phyloP scores from a whole-genome alignment of 208 protist genomes.

The Trypanosoma brucei region DNA sequence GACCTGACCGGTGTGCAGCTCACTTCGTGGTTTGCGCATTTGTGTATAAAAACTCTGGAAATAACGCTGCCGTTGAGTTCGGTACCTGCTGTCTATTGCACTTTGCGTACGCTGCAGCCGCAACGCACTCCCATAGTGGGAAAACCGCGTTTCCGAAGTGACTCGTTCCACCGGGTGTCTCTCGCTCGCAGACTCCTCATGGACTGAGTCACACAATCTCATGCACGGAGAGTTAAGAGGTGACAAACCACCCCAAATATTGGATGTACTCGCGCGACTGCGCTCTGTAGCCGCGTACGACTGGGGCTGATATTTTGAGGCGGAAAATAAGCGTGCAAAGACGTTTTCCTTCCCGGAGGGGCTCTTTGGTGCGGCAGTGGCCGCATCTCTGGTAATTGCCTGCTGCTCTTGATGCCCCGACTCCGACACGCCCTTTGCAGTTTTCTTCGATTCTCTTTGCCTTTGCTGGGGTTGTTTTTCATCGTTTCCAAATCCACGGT shows the following conservation, averaged over 20 bases:
- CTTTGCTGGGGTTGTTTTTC: not conserved
- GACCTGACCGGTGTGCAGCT: not conserved
- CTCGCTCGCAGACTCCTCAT: not conserved
- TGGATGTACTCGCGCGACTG: not conserved
- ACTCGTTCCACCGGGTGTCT: not conserved
- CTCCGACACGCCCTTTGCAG: not conserved
- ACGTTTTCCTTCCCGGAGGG: slow-evolving; percentile 6
- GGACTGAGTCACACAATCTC: not conserved
- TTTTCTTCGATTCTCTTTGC: not conserved
- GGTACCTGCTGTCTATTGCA: not conserved
- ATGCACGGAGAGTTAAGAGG: not conserved
- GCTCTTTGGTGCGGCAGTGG: not conserved
- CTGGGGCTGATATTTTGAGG: not conserved
- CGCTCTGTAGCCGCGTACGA: not conserved
- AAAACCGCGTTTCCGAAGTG: not conserved
- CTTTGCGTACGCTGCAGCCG: slow-evolving; percentile 2
- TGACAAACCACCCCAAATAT: not conserved
- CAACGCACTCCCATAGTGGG: not conserved
- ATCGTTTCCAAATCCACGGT: not conserved
- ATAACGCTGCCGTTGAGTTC: not conserved
- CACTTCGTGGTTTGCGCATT: not conserved
- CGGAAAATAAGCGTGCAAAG: slow-evolving; percentile 15
- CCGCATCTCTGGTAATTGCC: not conserved
- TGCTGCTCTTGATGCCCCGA: not conserved
- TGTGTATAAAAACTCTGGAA: not conserved